Percentiles rank a stretch among this genome's conserved stretches.
Evolutionary conservation across 2,329 filamentous ascomycete genomes (phyloP).

Genomic region (Phaeosphaeriaceae sp.): DNA sequence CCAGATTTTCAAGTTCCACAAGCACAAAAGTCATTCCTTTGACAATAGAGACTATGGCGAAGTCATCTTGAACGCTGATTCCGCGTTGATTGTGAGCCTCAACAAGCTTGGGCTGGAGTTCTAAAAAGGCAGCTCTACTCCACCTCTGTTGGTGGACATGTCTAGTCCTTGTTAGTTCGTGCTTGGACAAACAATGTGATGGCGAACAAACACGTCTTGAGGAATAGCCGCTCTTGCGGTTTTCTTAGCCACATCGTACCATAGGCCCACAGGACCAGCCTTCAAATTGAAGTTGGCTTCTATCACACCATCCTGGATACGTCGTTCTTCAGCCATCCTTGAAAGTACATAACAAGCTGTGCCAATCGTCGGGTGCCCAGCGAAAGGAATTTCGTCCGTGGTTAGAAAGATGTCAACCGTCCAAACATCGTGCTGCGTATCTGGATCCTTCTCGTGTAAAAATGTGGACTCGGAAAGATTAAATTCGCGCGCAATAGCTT

Average conservation of each 20-base stretch:
- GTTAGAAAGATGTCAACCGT: conserved; percentile 62
- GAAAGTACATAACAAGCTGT: conserved; percentile 57
- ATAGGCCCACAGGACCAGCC: conserved; percentile 53
- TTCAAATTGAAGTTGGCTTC: conserved; percentile 51
- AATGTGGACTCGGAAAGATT: conserved; percentile 66
- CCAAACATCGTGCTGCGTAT: conserved; percentile 42
- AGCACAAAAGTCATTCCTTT: conserved; percentile 77
- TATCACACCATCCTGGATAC: conserved; percentile 27
- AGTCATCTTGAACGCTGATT: conserved; percentile 27
- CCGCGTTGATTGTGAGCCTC: conserved; percentile 19
- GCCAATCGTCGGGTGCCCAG: conserved; percentile 64
- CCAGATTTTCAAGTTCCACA: conserved; percentile 65
- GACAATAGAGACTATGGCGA: conserved; percentile 61
- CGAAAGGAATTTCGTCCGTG: conserved; percentile 60
- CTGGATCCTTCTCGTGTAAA: conserved; percentile 49
- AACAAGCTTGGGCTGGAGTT: conserved; percentile 46
- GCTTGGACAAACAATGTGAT: conserved; percentile 6
- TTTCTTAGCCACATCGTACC: conserved; percentile 48
- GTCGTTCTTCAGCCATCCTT: conserved; percentile 30
- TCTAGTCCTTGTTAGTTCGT: conserved; percentile 17
- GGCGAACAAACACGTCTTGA: conserved; percentile 62
- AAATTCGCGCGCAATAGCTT: conserved; percentile 62
- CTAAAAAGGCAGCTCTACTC: conserved; percentile 29
- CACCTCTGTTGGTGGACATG: conserved; percentile 37
- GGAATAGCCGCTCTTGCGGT: conserved; percentile 69